phyloP scores from a whole-genome alignment of 2,329 filamentous ascomycete genomes.

The Aquanectria penicillioides region DNA sequence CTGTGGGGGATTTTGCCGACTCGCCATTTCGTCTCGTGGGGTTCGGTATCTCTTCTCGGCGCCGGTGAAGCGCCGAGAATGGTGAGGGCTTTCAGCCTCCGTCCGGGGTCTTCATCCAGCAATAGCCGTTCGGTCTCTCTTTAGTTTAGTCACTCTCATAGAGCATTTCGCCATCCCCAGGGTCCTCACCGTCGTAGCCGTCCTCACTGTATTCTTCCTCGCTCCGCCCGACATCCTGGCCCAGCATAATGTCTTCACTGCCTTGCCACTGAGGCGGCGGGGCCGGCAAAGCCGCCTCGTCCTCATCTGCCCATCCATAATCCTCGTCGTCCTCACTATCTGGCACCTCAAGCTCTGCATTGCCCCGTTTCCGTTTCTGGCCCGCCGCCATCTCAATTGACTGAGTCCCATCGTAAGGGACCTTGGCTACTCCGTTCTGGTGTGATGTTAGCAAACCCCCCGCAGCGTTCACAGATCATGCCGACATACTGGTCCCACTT shows the following conservation, averaged over 20 bases:
- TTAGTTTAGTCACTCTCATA: slow-evolving; percentile 34
- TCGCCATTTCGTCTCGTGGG: slow-evolving; percentile 28
- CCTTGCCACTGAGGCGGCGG: slow-evolving; percentile 75
- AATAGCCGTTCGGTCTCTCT: slow-evolving; percentile 31
- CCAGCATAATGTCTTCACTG: slow-evolving; percentile 70
- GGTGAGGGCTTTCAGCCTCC: slow-evolving; percentile 32
- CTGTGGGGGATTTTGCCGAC: slow-evolving; percentile 29
- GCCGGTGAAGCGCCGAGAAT: slow-evolving; percentile 45
- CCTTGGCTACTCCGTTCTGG: slow-evolving; percentile 56
- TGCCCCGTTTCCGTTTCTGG: slow-evolving; percentile 71
- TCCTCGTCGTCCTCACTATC: slow-evolving; percentile 75
- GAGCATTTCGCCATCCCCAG: slow-evolving; percentile 32
- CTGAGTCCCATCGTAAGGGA: slow-evolving; percentile 54
- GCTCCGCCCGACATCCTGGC: slow-evolving; percentile 55
- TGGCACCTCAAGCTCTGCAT: slow-evolving; percentile 68
- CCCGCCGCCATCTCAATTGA: slow-evolving; percentile 46
- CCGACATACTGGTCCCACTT: slow-evolving; percentile 55
- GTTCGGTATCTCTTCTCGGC: slow-evolving; percentile 40
- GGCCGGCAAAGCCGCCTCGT: slow-evolving; percentile 68
- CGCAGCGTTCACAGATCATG: slow-evolving; percentile 24
- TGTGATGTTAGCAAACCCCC: slow-evolving; percentile 36
- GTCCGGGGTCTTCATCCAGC: slow-evolving; percentile 22
- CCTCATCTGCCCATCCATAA: slow-evolving; percentile 77
- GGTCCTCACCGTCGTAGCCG: slow-evolving; percentile 25
- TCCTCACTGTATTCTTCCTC: slow-evolving; percentile 44